phyloP scores from a whole-genome alignment of 176 grass and related monocot species.

The Ensete glaucum region DNA sequence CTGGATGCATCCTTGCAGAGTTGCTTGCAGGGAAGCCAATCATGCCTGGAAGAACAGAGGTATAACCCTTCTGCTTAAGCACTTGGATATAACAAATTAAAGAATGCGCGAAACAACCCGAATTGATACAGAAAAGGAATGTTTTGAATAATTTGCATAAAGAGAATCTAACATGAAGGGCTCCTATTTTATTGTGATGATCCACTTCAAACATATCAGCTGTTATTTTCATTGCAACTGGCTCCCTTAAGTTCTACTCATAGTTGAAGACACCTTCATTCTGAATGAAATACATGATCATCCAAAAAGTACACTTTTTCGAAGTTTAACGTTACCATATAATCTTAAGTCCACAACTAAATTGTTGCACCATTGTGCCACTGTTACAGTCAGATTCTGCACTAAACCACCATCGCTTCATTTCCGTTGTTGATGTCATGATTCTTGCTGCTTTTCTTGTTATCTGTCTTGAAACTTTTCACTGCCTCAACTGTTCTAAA shows the following conservation, averaged over 20 bases:
- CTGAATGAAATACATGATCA: too few species aligned
- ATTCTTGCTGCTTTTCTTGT: too few species aligned
- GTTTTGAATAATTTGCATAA: background rate
- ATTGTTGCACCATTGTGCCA: too few species aligned
- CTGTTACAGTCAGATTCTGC: too few species aligned
- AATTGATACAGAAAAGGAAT: background rate
- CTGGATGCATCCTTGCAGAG: slow-evolving; percentile 16
- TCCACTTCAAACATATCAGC: background rate
- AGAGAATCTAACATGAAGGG: background rate
- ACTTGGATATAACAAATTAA: background rate
- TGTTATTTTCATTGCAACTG: background rate
- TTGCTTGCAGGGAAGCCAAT: slow-evolving; percentile 4
- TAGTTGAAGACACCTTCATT: background rate
- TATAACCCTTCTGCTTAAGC: background rate
- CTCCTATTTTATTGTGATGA: background rate
- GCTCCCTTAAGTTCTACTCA: background rate
- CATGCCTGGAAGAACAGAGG: slow-evolving; percentile 15
- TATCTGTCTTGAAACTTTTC: too few species aligned
- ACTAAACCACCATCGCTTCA: too few species aligned
- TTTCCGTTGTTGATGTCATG: too few species aligned
- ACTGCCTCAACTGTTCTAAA: too few species aligned
- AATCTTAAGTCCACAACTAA: too few species aligned
- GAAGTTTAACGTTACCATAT: too few species aligned
- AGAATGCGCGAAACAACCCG: background rate
- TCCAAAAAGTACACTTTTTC: too few species aligned